Conservation (phyloP, 2,329 filamentous ascomycete species). For the Penicillium sp. region DNA sequence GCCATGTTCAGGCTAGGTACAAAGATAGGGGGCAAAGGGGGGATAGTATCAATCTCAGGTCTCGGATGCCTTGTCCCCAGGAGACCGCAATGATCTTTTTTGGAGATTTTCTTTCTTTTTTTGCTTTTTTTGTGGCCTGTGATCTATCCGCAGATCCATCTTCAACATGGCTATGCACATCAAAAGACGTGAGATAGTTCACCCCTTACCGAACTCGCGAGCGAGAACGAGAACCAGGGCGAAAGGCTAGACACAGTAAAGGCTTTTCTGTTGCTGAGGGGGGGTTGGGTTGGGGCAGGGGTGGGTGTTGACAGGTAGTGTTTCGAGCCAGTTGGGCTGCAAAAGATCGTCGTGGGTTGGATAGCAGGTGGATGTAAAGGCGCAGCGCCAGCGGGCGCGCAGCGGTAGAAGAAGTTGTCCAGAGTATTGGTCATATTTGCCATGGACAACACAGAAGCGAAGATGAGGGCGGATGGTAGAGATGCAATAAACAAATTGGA, state of each 20-base stretch:
- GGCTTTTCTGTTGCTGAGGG: constrained; percentile 16
- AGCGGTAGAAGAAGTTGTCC: constrained; percentile 15
- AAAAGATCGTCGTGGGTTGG: constrained; percentile 23
- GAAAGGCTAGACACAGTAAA: constrained; percentile 26
- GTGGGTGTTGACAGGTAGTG: constrained; percentile 1
- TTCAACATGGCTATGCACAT: background rate
- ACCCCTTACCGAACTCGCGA: background rate
- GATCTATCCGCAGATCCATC: constrained; percentile 6
- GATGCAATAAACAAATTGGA: constrained; percentile 19
- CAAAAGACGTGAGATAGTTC: constrained; percentile 1
- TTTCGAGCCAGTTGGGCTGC: constrained; percentile 17
- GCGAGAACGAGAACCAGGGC: background rate
- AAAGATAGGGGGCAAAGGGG: constrained; percentile 13
- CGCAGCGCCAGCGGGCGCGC: constrained; percentile 25
- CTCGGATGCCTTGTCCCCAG: constrained; percentile 18
- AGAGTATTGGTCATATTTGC: constrained; percentile 4
- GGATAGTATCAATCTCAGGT: constrained; percentile 21
- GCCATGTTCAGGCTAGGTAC: constrained; percentile 22
- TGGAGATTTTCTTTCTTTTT: constrained; percentile 27
- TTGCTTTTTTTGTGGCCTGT: constrained; percentile 29
- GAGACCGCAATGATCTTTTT: constrained; percentile 23
- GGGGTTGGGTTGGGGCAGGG: constrained; percentile 3
- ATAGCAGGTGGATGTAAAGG: constrained; percentile 22
- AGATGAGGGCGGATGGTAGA: constrained; percentile 3
- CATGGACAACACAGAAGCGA: constrained; percentile 17